phyloP scores from a whole-genome alignment of 1,284 basidiomycete species.

The Paramarasmius palmivorus region DNA sequence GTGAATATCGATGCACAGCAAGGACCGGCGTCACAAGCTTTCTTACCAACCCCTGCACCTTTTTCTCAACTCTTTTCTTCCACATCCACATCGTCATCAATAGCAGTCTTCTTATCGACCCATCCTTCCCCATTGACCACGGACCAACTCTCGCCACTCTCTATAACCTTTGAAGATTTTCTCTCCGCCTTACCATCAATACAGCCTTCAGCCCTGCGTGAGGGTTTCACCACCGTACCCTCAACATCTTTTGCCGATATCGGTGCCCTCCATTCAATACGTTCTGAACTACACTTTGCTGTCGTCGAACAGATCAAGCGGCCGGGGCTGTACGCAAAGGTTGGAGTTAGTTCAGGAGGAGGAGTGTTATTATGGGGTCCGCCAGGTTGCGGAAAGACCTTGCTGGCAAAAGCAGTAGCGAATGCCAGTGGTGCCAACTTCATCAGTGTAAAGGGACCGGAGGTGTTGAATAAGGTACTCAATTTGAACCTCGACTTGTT shows the following conservation, averaged over 20 bases:
- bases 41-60: constrained; percentile 21
- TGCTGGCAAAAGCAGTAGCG: constrained; percentile 95
- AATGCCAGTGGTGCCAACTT: constrained; percentile 95
- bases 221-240: constrained; percentile 96
- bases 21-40: constrained; percentile 36
- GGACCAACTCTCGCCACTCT: constrained; percentile 77
- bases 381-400: constrained; percentile 95
- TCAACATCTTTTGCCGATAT: constrained; percentile 95
- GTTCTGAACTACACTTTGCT: constrained; percentile 95
- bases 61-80: constrained; percentile 34
- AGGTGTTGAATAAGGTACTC: constrained; percentile 90
- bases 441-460: constrained; percentile 96
- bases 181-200: constrained; percentile 77
- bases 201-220: constrained; percentile 95
- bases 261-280: constrained; percentile 84
- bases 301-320: constrained; percentile 93
- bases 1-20: constrained; percentile 55
- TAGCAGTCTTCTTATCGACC: constrained; percentile 85
- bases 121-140: constrained; percentile 82
- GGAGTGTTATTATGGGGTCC: constrained; percentile 98
- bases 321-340: constrained; percentile 85
- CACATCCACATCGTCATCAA: constrained; percentile 65
- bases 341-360: constrained; percentile 86
- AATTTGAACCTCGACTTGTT: background rate
- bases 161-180: constrained; percentile 84